Base-by-base conservation (phyloP, 768 basidiomycete genomes). In the Boletus insuetus region DNA sequence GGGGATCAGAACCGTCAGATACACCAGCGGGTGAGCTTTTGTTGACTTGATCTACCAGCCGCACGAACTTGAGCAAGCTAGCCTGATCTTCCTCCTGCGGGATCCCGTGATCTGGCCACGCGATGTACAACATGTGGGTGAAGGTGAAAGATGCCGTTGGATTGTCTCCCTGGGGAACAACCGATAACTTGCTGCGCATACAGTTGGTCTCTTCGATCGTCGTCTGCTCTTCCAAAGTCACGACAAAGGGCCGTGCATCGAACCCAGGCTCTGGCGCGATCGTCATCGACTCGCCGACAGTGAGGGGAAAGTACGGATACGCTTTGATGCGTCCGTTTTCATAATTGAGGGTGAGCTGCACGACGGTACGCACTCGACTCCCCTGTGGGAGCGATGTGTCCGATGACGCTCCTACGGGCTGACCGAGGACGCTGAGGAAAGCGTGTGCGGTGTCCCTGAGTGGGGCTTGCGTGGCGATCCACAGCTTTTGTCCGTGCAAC, bases 61-160 rank as follows among this genome's bases (percentile, higher is more conserved):
- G 75, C 42, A 85, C 58, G 65, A 92, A 91, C 22, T 72, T 71
- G 26, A 90, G 69, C 16, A 92, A 72, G 40, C 79, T 81, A n/a
- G 72, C 74, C 40, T 79, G 79, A 56, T 91, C 82, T 53, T 82
- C 75, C 35, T 74, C 75, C 39, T 77, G 68, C 11, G 91, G 91
- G n/a, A 93, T 82, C 26, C 90, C 88, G 61, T 91, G 84, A 68
- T 94, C 91, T 16, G 91, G 91, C 91, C 91, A 94, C 3, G 85
- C 83, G 19, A 75, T 72, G 64, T 86, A 93, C 34, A 91, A 69
- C 69, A 93, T 59, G 65, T 93, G 91, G 46, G 80, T 79, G 69
- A 92, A 89, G 31, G 77, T 68, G 48, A 84, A 66, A 19, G 78
- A 62, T 39, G 76, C 67, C 11, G 64, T 63, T 22, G 66, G 51